phyloP scores from a whole-genome alignment of 371 early-diverging fungal species.

The Mycotypha africana region DNA sequence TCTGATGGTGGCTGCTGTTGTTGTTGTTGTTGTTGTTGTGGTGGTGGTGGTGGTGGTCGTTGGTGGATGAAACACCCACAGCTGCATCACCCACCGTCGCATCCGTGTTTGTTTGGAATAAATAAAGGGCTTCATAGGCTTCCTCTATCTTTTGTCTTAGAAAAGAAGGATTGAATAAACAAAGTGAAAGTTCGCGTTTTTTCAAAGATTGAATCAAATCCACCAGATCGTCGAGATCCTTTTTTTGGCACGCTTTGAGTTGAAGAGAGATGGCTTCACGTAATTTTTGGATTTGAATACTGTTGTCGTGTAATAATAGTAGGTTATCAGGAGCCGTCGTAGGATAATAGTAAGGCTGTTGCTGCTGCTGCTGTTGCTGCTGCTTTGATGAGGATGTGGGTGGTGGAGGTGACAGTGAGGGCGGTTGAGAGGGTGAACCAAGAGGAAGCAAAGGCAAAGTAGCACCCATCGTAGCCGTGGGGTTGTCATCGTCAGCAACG shows the following conservation, averaged over 20 bases:
- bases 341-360: not conserved
- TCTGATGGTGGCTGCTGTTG: not conserved
- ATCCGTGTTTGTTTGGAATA: constrained; percentile 4
- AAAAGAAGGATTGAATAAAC: constrained; percentile 37
- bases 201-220: constrained; percentile 38
- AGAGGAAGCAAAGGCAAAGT: constrained; percentile 1
- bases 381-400: no score
- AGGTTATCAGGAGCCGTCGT: not conserved
- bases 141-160: constrained; percentile 30
- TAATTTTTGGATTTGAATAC: constrained; percentile 29
- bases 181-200: constrained; percentile 34
- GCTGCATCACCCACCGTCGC: no score
- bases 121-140: constrained; percentile 28
- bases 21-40: no score
- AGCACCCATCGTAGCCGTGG: no score
- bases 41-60: no score
- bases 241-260: constrained; percentile 10
- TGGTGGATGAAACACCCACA: no score
- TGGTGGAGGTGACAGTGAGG: constrained; percentile 3
- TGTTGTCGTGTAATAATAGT: no score
- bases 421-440: constrained; percentile 3
- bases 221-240: constrained; percentile 26
- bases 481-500: no score
- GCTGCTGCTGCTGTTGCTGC: constrained; percentile 5
- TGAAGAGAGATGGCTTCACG: constrained; percentile 20